A percentile compares a stretch with the other conserved stretches of the same genome.
Conservation (phyloP, 23 red algal genomes). For the Agarophyton chilense region DNA sequence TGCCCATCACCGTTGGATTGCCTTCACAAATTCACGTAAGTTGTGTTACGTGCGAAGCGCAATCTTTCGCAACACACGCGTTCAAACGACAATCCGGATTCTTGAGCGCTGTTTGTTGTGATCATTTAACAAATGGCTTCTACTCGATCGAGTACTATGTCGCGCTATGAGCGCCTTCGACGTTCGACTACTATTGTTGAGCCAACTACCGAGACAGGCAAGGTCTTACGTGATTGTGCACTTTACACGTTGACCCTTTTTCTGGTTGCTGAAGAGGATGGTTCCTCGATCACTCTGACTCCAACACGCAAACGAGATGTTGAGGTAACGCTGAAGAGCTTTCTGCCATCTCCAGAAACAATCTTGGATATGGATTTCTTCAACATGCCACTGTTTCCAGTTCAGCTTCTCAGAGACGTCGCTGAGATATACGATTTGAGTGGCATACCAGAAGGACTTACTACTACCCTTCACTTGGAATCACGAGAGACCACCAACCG, state of each 20-base stretch:
- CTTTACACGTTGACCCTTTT: neutral
- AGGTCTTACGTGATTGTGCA: neutral
- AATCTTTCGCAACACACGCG: neutral
- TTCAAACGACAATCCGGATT: conserved; percentile 13
- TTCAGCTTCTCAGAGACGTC: neutral
- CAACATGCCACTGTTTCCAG: neutral
- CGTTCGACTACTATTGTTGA: neutral
- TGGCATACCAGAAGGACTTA: neutral
- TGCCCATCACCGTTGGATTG: neutral
- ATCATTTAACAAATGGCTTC: neutral
- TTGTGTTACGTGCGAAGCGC: neutral
- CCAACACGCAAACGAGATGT: neutral
- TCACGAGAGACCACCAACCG: neutral
- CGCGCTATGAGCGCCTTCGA: neutral
- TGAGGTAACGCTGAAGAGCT: neutral
- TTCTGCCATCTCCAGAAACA: neutral
- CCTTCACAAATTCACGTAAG: neutral
- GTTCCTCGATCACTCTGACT: neutral
- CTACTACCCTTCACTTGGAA: neutral
- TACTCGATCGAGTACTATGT: neutral
- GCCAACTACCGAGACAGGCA: neutral
- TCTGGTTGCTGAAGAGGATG: neutral
- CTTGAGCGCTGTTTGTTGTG: conserved; percentile 6
- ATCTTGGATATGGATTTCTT: neutral
- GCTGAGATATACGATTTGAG: neutral